Evolutionary conservation across 768 basidiomycete genomes (phyloP).

Genomic region (Termitomyces sp.): DNA sequence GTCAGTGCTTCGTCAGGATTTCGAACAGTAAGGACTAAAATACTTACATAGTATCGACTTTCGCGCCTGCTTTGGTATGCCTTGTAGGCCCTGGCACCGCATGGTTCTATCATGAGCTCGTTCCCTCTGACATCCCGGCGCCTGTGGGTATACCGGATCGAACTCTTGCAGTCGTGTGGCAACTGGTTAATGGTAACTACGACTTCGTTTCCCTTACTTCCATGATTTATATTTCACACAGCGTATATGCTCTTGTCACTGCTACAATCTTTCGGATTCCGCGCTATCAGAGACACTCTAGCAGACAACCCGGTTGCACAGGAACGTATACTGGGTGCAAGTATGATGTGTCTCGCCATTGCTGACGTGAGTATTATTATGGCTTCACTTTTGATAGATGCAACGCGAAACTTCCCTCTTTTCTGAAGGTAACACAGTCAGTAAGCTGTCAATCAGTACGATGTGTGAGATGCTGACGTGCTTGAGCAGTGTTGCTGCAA

Average conservation of each 20-base stretch:
- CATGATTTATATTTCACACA: slow-evolving; percentile 13
- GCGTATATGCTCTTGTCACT: slow-evolving; percentile 39
- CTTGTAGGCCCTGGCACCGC: slow-evolving; percentile 56
- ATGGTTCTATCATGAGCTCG: slow-evolving; percentile 66
- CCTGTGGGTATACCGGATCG: slow-evolving; percentile 38
- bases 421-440: slow-evolving; percentile 55
- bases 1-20: slow-evolving; percentile 27
- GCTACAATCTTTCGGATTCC: slow-evolving; percentile 61
- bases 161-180: slow-evolving; percentile 59
- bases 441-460: slow-evolving; percentile 29
- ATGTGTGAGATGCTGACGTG: slow-evolving; percentile 1
- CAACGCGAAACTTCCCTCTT: background rate
- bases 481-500: slow-evolving; percentile 52
- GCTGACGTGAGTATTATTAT: slow-evolving; percentile 53
- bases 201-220: background rate
- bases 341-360: slow-evolving; percentile 56
- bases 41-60: slow-evolving; percentile 27
- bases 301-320: slow-evolving; percentile 53
- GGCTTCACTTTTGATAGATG: background rate
- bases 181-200: slow-evolving; percentile 55
- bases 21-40: background rate
- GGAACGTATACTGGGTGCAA: slow-evolving; percentile 63
- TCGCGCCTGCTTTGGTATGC: slow-evolving; percentile 31
- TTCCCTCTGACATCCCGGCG: slow-evolving; percentile 38
- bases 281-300: slow-evolving; percentile 58